These are phyloP conservation scores for Pseudogymnoascus sp. DNA, from an alignment of 2,329 filamentous ascomycete genomes.

Conservation along the genomic window DNA sequence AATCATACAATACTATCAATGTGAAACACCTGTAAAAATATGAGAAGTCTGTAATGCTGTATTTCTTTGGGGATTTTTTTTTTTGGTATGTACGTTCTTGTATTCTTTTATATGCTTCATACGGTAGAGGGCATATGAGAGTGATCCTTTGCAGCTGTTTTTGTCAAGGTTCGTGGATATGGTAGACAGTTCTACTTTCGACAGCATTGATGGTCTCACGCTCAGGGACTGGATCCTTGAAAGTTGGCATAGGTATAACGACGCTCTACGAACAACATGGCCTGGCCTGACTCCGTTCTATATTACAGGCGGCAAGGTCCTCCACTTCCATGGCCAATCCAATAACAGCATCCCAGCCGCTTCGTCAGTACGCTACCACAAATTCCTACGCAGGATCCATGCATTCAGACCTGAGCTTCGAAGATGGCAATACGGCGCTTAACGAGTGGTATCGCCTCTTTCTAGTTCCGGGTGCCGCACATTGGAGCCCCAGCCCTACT, in stretches of 20 bases:
- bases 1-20: not conserved
- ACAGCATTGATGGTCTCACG: slow-evolving; percentile 36
- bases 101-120: not conserved
- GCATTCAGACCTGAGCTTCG: slow-evolving; percentile 34
- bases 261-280: slow-evolving; percentile 41
- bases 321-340: slow-evolving; percentile 45
- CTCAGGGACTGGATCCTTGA: slow-evolving; percentile 42
- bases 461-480: slow-evolving; percentile 42
- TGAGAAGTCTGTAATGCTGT: not conserved
- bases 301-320: slow-evolving; percentile 39
- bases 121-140: not conserved
- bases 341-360: slow-evolving; percentile 40
- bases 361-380: slow-evolving; percentile 40
- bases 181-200: slow-evolving; percentile 28
- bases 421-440: slow-evolving; percentile 35
- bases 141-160: slow-evolving; percentile 24
- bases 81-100: too few species aligned
- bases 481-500: slow-evolving; percentile 37
- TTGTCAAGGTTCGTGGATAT: slow-evolving; percentile 27
- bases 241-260: slow-evolving; percentile 39
- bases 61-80: not conserved
- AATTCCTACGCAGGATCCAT: slow-evolving; percentile 42
- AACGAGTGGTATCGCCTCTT: slow-evolving; percentile 43
- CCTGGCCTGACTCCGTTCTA: slow-evolving; percentile 40
- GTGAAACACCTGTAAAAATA: not conserved